Evolutionary conservation across 106 monocot genomes (phyloP).

Genomic region (Triglochin maritima): DNA sequence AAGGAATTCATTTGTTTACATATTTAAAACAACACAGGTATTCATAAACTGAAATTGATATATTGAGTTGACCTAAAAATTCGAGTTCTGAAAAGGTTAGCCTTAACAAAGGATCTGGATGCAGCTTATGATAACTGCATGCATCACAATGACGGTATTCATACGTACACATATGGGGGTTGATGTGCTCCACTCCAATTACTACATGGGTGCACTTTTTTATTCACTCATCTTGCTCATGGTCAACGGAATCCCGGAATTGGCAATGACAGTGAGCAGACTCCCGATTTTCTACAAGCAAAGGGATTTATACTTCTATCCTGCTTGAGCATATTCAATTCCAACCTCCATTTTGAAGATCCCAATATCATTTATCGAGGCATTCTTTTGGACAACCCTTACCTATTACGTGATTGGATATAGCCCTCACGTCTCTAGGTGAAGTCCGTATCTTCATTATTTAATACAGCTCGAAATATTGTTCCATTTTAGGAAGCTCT

Average conservation of each 20-base stretch:
- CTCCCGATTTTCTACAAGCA: constrained; percentile 22
- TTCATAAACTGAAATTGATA: too few relatives aligned
- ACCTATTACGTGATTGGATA: constrained; percentile 67
- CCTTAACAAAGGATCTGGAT: not conserved
- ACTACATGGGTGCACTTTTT: constrained; percentile 57
- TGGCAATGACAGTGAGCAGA: constrained; percentile 45
- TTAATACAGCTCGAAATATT: not conserved
- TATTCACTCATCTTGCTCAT: constrained; percentile 33
- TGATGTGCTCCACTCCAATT: constrained; percentile 45
- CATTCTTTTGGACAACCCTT: constrained; percentile 52
- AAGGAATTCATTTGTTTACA: constrained; percentile 22
- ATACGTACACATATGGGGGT: constrained; percentile 34
- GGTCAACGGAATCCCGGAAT: constrained; percentile 58
- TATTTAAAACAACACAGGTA: constrained; percentile 64
- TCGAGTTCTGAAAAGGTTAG: not conserved
- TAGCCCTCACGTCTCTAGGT: constrained; percentile 52
- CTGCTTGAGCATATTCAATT: constrained; percentile 74
- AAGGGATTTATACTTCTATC: constrained; percentile 70
- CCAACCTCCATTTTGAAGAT: constrained; percentile 52
- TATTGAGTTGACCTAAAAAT: too few relatives aligned
- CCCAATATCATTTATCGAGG: constrained; percentile 55
- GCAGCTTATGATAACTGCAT: constrained; percentile 41
- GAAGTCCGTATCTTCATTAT: not conserved
- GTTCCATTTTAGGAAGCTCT: not conserved
- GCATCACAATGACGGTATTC: constrained; percentile 50